A percentile compares a stretch with the other conserved stretches of the same genome.
Conservation (phyloP, 805 yeast species). For the Kodamaea nitidulidarum region DNA sequence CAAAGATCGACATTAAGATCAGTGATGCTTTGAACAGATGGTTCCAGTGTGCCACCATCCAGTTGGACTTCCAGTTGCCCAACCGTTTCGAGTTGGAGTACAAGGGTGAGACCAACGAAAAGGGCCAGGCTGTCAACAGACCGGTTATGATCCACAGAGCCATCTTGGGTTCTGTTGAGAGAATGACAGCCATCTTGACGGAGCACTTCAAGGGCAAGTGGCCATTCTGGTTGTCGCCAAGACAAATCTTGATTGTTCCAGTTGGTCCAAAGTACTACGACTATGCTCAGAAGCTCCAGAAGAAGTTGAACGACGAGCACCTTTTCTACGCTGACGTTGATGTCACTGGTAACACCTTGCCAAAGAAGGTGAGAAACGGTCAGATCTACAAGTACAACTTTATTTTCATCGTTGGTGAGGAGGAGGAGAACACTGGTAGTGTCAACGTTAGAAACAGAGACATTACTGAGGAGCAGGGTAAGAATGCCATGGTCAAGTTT, state of each 20-base stretch:
- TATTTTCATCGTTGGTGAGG: constrained; percentile 95
- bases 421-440: constrained; percentile 71
- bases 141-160: constrained; percentile 99
- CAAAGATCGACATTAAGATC: constrained; percentile 94
- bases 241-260: constrained; percentile 94
- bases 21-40: constrained; percentile 93
- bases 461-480: constrained; percentile 86
- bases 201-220: constrained; percentile 99
- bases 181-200: constrained; percentile 97
- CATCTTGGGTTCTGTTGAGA: constrained; percentile 94
- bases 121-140: constrained; percentile 57
- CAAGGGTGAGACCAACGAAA: constrained; percentile 59
- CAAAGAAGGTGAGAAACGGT: constrained; percentile 96
- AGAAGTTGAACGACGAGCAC: constrained; percentile 55
- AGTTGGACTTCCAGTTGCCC: constrained; percentile 97
- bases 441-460: constrained; percentile 98
- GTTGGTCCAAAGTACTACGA: constrained; percentile 91
- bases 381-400: constrained; percentile 93
- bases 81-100: constrained; percentile 86
- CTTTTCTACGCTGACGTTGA: constrained; percentile 94
- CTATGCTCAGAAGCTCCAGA: constrained; percentile 80
- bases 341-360: constrained; percentile 90
- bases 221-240: constrained; percentile 99
- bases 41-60: constrained; percentile 99
- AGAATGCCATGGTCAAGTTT: constrained; percentile 76